phyloP scores from a whole-genome alignment of 768 basidiomycete genomes.

The Xerocomellus chrysenteron region DNA sequence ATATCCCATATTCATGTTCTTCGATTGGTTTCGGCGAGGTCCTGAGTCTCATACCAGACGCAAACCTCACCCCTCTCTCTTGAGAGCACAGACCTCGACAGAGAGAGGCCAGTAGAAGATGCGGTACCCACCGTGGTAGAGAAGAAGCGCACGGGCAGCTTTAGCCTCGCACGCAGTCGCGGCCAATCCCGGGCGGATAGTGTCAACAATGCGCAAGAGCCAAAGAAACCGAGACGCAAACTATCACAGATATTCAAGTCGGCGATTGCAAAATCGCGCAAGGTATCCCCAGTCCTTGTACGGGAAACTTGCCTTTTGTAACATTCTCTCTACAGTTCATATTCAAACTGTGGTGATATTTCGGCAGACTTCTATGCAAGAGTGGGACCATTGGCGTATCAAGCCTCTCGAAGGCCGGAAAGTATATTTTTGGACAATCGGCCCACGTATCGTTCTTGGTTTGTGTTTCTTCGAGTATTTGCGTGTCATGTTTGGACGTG shows the following conservation, averaged over 20 bases:
- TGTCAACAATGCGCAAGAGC: conserved; percentile 8
- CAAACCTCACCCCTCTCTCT: neutral
- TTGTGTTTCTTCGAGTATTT: conserved; percentile 24
- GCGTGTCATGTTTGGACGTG: conserved; percentile 13
- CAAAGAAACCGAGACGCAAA: conserved; percentile 10
- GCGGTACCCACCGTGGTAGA: conserved; percentile 2
- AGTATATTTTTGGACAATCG: conserved; percentile 8
- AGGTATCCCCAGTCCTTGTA: conserved; percentile 19
- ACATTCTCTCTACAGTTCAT: conserved; percentile 23
- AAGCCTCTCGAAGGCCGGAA: neutral
- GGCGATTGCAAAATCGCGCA: conserved; percentile 21
- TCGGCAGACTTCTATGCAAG: conserved; percentile 3
- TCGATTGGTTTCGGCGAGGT: neutral
- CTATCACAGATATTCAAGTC: conserved; percentile 20
- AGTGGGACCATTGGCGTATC: neutral
- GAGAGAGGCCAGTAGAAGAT: conserved; percentile 1
- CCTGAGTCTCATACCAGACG: conserved; percentile 11
- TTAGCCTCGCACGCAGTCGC: conserved; percentile 4
- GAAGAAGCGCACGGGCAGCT: conserved; percentile 4
- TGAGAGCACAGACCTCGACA: conserved; percentile 8
- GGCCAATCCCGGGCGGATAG: neutral
- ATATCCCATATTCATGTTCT: neutral
- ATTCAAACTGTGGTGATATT: conserved; percentile 20
- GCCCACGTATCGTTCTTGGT: conserved; percentile 15
- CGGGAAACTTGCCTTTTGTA: conserved; percentile 19